Base-by-base conservation (phyloP, 139 green algal species). In the Haematococcus sp. region DNA sequence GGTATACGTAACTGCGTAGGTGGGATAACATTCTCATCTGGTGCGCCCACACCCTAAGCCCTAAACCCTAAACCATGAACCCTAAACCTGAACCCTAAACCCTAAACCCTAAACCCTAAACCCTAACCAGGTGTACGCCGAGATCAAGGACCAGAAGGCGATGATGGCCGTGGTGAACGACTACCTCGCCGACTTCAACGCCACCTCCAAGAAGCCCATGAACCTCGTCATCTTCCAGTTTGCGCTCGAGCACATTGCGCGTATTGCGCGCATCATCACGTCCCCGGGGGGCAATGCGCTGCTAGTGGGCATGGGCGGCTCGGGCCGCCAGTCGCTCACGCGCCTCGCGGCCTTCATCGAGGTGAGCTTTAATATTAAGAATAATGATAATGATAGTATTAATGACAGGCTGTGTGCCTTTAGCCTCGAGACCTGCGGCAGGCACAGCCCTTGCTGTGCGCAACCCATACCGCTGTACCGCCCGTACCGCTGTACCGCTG, bases 171-270 rank as follows among this genome's bases (percentile, higher is more conserved):
- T 91, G 35, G 73, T 90, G 11, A 76, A 68, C 2, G 85, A 90
- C 46, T 91, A 91, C 76, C 79, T 94, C 44, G 34, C 77, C 20
- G 89, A 94, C 70, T 86, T 84, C 81, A 94, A 94, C 70, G 87
- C 88, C 60, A 86, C 74, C 34, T 82, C 52, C 74, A 92, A 92
- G 83, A 91, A 89, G 77, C 89, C 89, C 20, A 92, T 93, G 84
- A 69, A 88, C 63, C 76, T 94, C 31, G 84, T 91, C 55, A 79
- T 94, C 43, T 94, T 94, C 81, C 73, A 85, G 54, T 94, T 89
- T 77, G 89, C 89, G 16, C 59, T 94, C 52, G 86, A 94, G 80
- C 89, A 94, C 69, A 76, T 94, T 27, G 65, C 77, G 1, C 86
- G 89, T 51, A 90, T 94, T 63, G 74, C 35, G 43, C 75, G 88